These are phyloP conservation scores for Apiospora arundinis DNA, from an alignment of 2,329 filamentous ascomycete genomes.

Conservation along the genomic window DNA sequence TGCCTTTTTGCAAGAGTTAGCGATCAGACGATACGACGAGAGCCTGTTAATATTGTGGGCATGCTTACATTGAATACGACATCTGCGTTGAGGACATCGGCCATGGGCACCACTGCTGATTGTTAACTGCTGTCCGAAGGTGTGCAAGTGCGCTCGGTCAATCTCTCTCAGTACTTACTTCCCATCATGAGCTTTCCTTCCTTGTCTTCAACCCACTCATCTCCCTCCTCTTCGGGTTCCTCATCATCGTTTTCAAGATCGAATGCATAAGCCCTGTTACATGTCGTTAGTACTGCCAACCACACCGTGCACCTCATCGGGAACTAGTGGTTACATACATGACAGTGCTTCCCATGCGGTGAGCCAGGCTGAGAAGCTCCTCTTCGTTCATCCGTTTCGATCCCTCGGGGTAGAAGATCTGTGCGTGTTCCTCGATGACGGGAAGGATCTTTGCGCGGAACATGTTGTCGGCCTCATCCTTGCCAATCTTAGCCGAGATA, in stretches of 20 bases:
- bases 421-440: slow-evolving; percentile 51
- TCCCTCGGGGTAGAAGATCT: slow-evolving; percentile 51
- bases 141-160: not conserved
- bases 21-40: not conserved
- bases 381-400: slow-evolving; percentile 47
- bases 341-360: slow-evolving; percentile 85
- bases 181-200: slow-evolving; percentile 69
- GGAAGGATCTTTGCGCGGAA: slow-evolving; percentile 65
- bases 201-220: slow-evolving; percentile 70
- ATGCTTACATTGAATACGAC: slow-evolving; percentile 78
- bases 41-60: not conserved
- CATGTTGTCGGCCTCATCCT: slow-evolving; percentile 70
- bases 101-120: slow-evolving; percentile 76
- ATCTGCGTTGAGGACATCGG: slow-evolving; percentile 88
- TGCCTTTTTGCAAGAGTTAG: slow-evolving; percentile 42
- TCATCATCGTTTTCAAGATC: slow-evolving; percentile 67
- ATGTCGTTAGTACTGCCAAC: not conserved
- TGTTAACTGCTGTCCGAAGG: not conserved
- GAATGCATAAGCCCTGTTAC: slow-evolving; percentile 74
- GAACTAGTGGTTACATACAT: slow-evolving; percentile 59
- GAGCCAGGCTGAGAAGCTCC: slow-evolving; percentile 62
- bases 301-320: not conserved
- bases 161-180: slow-evolving; percentile 42
- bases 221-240: slow-evolving; percentile 62
- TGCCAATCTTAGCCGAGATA: slow-evolving; percentile 79